phyloP scores from a whole-genome alignment of 805 yeast genomes.

The Metschnikowia arizonensis region DNA sequence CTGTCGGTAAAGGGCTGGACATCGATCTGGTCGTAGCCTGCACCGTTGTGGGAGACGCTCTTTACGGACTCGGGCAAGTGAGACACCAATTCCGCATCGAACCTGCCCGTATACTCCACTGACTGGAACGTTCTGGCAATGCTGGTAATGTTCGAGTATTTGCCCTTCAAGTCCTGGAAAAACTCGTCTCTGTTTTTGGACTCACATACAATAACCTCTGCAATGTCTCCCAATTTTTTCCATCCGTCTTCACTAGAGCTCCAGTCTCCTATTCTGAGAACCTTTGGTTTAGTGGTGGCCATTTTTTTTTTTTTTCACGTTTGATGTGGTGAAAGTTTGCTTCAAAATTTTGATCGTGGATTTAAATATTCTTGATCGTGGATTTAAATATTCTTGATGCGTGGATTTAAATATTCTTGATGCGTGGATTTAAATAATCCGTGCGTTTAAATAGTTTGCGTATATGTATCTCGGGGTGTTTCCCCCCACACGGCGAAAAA shows the following conservation, averaged over 20 bases:
- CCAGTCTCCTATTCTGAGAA: slow-evolving; percentile 20
- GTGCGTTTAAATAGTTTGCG: slow-evolving; percentile 4
- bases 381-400: too few species aligned
- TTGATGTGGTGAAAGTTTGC: not conserved
- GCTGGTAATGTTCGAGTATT: slow-evolving; percentile 40
- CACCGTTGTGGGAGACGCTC: slow-evolving; percentile 61
- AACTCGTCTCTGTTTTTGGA: slow-evolving; percentile 38
- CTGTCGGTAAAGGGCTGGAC: slow-evolving; percentile 47
- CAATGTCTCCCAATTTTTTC: slow-evolving; percentile 19
- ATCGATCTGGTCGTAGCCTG: slow-evolving; percentile 74
- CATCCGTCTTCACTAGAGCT: slow-evolving; percentile 12
- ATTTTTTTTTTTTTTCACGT: slow-evolving; percentile 3
- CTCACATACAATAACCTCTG: slow-evolving; percentile 35
- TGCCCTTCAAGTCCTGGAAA: slow-evolving; percentile 39
- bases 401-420: too few species aligned
- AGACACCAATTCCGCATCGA: slow-evolving; percentile 56
- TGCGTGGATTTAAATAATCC: too few species aligned
- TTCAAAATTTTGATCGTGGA: too few species aligned
- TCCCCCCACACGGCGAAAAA: slow-evolving; percentile 2
- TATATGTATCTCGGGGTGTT: not conserved
- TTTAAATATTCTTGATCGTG: too few species aligned
- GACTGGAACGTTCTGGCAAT: slow-evolving; percentile 54
- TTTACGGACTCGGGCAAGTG: slow-evolving; percentile 53
- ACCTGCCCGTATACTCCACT: slow-evolving; percentile 52
- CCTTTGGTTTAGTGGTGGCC: slow-evolving; percentile 15